Base-by-base conservation (phyloP, 2,329 filamentous ascomycete genomes). In the Fusarium palustre region DNA sequence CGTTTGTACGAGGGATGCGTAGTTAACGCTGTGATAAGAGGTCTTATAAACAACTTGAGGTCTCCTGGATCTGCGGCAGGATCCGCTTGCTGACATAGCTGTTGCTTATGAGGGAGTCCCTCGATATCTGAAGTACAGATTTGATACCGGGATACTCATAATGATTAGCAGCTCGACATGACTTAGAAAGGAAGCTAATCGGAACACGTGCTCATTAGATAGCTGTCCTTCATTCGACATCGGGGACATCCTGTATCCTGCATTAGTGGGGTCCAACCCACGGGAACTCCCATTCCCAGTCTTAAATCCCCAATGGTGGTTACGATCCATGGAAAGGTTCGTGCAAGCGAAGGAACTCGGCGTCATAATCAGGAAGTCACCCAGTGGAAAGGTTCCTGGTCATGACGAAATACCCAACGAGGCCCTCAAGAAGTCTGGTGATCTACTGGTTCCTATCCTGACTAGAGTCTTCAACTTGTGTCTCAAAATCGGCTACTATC, bases 21-120 rank as follows among this genome's bases (percentile, higher is more conserved):
- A 68, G 2, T 54, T 31, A 11, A 57, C 2, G 48, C 52, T 7
- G 30, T 62, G 7, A 68, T 55, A 6, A 62, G 36, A 7, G n/a
- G 62, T 15, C 50, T 12, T 39, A 58, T 47, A 5, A 48, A 62
- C 3, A 53, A 39, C 13, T 50, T 48, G 0, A 60, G 7, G 5
- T 49, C 30, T 5, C 36, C 20, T 12, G n/a, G 11, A 13, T 39
- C 38, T 22, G 10, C 33, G 16, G 16, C 5, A 10, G 8, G 15
- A 18, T 7, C 15, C 10, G 16, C 8, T 36, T 36, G 5, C 33
- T 18, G 16, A 36, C 8, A 18, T 18, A 18, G 33, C 16, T 10
- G 33, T 36, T 36, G 16, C 9, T 18, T 10, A 36, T 36, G 4
- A 2, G 33, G 8, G 8, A 9, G 18, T 18, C 5, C 8, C 33